A percentile compares a stretch with the other conserved stretches of the same genome.
Evolutionary conservation across 169 alveolate genomes (phyloP).

Genomic region (Plasmodium berghei): DNA sequence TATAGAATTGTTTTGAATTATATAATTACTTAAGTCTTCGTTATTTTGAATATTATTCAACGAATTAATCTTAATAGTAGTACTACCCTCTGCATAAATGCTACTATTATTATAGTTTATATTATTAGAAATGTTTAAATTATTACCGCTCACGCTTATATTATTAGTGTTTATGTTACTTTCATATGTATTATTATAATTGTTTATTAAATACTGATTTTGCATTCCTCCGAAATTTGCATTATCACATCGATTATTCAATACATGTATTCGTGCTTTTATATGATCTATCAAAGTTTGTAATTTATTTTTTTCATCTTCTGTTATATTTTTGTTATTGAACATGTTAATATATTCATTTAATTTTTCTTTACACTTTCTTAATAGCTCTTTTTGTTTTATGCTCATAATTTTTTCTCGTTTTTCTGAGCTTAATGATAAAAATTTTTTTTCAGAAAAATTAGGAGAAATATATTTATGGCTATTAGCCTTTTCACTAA

Average conservation of each 20-base stretch:
- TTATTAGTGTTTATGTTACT: not conserved
- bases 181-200: not conserved
- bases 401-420: conserved; percentile 56
- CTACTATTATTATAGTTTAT: not conserved
- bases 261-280: conserved; percentile 31
- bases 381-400: conserved; percentile 62
- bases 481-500: conserved; percentile 67
- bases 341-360: conserved; percentile 65
- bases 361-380: conserved; percentile 67
- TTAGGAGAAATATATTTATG: conserved; percentile 64
- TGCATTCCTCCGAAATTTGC: not conserved
- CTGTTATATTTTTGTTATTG: conserved; percentile 41
- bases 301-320: conserved; percentile 27
- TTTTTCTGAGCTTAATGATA: conserved; percentile 56
- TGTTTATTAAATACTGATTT: not conserved
- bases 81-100: conserved; percentile 1
- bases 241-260: conserved; percentile 58
- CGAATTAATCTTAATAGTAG: conserved; percentile 59
- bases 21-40: conserved; percentile 58
- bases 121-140: not conserved
- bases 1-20: conserved; percentile 44
- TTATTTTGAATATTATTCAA: conserved; percentile 36
- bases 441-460: conserved; percentile 48
- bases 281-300: conserved; percentile 49
- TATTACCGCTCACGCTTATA: not conserved